phyloP scores from a whole-genome alignment of 2,329 filamentous ascomycete species.

The Aspergillus sojae region DNA sequence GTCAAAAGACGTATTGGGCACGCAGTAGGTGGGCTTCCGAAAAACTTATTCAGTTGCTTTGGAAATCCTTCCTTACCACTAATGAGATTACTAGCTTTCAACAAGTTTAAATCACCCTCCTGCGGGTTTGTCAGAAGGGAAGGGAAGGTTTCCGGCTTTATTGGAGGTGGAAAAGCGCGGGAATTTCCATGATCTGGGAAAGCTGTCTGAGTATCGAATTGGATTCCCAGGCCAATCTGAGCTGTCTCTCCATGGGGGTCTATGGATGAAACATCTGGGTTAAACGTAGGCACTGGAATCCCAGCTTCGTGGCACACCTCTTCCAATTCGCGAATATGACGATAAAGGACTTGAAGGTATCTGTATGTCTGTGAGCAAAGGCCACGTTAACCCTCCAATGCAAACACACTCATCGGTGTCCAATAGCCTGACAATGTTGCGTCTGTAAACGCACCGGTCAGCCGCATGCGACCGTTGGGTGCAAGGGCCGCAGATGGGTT shows the following conservation, averaged over 20 bases:
- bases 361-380: conserved; percentile 3
- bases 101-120: conserved; percentile 32
- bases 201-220: not conserved
- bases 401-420: conserved; percentile 38
- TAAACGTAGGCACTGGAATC: conserved; percentile 19
- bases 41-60: conserved; percentile 35
- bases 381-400: conserved; percentile 2
- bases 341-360: conserved; percentile 23
- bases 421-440: conserved; percentile 39
- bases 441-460: conserved; percentile 44
- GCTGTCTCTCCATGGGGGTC: not conserved
- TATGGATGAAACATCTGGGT: not conserved
- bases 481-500: conserved; percentile 50
- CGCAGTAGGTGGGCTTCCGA: conserved; percentile 44
- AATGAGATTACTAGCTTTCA: conserved; percentile 43
- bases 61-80: conserved; percentile 22
- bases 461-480: conserved; percentile 35
- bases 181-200: not conserved
- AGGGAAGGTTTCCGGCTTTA: not conserved
- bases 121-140: conserved; percentile 1
- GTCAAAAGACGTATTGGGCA: conserved; percentile 42
- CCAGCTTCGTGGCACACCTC: conserved; percentile 25
- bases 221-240: not conserved
- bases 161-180: not conserved
- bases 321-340: conserved; percentile 33